Evolutionary conservation across 495 filamentous ascomycete species (phyloP).

Genomic region (Lophiostoma macrostomum): DNA sequence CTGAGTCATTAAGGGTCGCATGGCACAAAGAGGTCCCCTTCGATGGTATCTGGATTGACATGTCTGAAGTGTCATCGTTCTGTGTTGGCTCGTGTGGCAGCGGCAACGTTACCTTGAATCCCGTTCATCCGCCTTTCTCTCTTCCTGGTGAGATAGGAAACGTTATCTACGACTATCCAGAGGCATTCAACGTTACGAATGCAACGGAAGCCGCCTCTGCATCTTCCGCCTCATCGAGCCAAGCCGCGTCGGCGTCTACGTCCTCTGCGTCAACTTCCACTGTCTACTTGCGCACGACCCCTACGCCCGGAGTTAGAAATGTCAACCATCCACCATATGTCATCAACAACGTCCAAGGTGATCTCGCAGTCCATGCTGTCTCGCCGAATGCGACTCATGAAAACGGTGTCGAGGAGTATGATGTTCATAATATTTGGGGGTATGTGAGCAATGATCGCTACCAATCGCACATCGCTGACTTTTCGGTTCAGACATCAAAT

Average conservation of each 20-base stretch:
- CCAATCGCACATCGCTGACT: slow-evolving; percentile 11
- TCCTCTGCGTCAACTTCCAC: slow-evolving; percentile 43
- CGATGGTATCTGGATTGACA: slow-evolving; percentile 60
- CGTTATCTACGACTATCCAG: slow-evolving; percentile 62
- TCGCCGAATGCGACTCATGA: slow-evolving; percentile 75
- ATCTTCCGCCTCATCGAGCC: slow-evolving; percentile 51
- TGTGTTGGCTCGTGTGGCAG: slow-evolving; percentile 76
- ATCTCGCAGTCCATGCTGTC: slow-evolving; percentile 70
- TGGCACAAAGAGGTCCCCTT: slow-evolving; percentile 41
- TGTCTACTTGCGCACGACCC: slow-evolving; percentile 58
- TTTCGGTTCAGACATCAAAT: slow-evolving; percentile 67
- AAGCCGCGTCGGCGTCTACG: slow-evolving; percentile 47
- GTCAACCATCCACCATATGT: slow-evolving; percentile 78
- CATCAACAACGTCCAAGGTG: slow-evolving; percentile 75
- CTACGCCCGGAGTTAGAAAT: slow-evolving; percentile 68
- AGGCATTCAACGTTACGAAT: slow-evolving; percentile 70
- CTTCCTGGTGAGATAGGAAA: slow-evolving; percentile 64
- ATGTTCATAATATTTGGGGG: slow-evolving; percentile 69
- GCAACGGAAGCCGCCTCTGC: slow-evolving; percentile 63
- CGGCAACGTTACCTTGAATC: slow-evolving; percentile 65
- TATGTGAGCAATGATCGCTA: neutral
- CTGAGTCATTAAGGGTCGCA: slow-evolving; percentile 13
- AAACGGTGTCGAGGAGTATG: slow-evolving; percentile 72
- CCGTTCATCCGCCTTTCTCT: slow-evolving; percentile 63
- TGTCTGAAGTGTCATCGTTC: slow-evolving; percentile 59